These are phyloP conservation scores for Pseudophaeomoniella oleicola DNA, from an alignment of 2,329 filamentous ascomycete species.

Conservation along the genomic window DNA sequence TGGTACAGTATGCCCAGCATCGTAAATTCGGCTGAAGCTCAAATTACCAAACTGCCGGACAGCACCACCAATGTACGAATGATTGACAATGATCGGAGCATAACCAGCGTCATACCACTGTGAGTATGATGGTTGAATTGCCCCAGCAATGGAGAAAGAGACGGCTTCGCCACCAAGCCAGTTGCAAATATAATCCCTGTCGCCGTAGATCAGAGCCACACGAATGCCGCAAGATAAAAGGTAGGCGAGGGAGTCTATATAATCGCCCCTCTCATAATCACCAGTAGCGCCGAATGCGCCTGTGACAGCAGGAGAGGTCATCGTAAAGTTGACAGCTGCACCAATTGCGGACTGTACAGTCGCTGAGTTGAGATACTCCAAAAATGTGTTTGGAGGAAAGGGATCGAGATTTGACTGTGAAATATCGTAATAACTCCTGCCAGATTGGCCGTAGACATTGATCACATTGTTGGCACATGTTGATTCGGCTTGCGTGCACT, in stretches of 20 bases:
- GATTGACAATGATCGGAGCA: conserved; percentile 13
- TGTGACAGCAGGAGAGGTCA: conserved; percentile 27
- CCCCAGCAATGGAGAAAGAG: conserved; percentile 28
- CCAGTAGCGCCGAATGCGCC: conserved; percentile 27
- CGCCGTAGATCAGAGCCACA: conserved; percentile 43
- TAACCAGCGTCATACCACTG: conserved; percentile 18
- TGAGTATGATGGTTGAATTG: conserved; percentile 23
- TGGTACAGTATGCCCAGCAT: conserved; percentile 38
- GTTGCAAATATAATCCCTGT: conserved; percentile 40
- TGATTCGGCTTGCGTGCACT: conserved; percentile 18
- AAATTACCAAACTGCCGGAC: conserved; percentile 19
- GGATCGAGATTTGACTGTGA: conserved; percentile 42
- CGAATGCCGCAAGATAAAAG: conserved; percentile 43
- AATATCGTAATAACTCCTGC: conserved; percentile 38
- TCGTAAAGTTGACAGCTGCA: conserved; percentile 43
- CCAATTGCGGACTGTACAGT: conserved; percentile 43
- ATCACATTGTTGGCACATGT: conserved; percentile 20
- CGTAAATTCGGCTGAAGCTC: conserved; percentile 20
- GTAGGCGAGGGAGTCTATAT: conserved; percentile 32
- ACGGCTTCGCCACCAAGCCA: conserved; percentile 36
- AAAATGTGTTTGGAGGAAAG: conserved; percentile 44
- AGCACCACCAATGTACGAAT: conserved; percentile 14
- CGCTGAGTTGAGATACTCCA: conserved; percentile 45
- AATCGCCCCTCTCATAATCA: conserved; percentile 16
- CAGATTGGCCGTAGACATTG: conserved; percentile 20